phyloP scores from a whole-genome alignment of 345 rosid genomes.

The Pistacia integerrima region DNA sequence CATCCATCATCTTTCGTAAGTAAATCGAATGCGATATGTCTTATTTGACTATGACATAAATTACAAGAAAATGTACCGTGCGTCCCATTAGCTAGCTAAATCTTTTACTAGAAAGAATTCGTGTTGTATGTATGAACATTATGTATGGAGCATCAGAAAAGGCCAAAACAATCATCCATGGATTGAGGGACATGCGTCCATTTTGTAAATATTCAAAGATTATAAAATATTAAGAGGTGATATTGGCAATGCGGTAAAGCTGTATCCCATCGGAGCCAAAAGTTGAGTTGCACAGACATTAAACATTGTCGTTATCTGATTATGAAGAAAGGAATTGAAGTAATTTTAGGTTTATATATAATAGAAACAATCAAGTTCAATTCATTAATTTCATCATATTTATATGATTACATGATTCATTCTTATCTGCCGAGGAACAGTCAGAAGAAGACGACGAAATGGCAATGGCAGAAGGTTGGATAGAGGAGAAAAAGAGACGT shows the following conservation, averaged over 20 bases:
- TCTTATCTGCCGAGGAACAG: background rate
- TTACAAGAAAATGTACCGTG: background rate
- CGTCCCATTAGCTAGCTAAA: background rate
- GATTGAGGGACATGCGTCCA: background rate
- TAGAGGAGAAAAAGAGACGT: background rate
- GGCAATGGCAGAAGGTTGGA: background rate
- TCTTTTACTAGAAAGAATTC: background rate
- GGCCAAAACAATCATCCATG: background rate
- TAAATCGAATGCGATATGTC: background rate
- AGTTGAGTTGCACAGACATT: background rate
- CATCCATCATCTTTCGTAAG: background rate
- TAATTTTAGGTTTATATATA: background rate
- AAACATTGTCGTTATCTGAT: background rate
- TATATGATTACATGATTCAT: background rate
- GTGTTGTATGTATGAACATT: background rate
- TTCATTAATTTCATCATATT: no score
- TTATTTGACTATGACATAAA: background rate
- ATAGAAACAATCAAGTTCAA: background rate
- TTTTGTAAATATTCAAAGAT: background rate
- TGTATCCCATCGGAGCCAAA: background rate
- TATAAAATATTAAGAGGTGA: background rate
- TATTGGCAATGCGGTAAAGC: background rate
- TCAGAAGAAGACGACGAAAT: background rate
- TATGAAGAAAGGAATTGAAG: background rate
- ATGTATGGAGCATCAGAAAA: background rate